These are phyloP conservation scores for Eimeria necatrix DNA, from an alignment of 169 alveolate genomes.

Conservation along the genomic window DNA sequence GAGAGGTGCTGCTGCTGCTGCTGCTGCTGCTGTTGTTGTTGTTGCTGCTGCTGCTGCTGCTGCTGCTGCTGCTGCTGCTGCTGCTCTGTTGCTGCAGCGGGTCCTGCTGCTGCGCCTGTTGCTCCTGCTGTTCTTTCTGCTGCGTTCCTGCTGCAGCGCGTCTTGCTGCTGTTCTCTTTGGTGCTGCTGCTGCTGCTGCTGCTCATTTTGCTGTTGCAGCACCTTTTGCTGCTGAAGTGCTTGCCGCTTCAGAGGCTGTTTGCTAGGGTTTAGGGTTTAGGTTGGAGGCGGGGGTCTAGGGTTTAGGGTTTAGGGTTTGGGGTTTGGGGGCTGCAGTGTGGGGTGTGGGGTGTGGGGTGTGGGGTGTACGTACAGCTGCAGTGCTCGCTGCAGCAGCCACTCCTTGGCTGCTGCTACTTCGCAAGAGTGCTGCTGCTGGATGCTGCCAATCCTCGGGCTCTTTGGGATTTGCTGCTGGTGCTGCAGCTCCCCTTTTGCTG, in stretches of 20 bases:
- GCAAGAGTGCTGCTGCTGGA: background rate
- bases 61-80: background rate
- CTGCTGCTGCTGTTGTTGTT: background rate
- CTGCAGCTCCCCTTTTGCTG: background rate
- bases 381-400: constrained; percentile 2
- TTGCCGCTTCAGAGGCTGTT: background rate
- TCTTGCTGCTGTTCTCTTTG: no score
- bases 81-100: background rate
- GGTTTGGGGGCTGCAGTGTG: no score
- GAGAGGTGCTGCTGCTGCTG: constrained; percentile 5
- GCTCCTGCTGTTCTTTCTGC: no score
- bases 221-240: background rate
- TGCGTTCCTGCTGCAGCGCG: no score
- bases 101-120: background rate
- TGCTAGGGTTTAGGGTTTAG: background rate
- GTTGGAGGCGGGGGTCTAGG: background rate
- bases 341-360: background rate
- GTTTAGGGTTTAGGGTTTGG: background rate
- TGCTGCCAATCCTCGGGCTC: background rate
- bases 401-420: background rate
- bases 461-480: background rate
- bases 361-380: background rate
- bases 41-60: background rate
- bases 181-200: no score
- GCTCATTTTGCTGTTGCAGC: no score